Evolutionary conservation across 2,329 filamentous ascomycete genomes (phyloP), one percentile per base, ranked within the genome.

Genomic region (Tolypocladium ophioglossoides): DNA sequence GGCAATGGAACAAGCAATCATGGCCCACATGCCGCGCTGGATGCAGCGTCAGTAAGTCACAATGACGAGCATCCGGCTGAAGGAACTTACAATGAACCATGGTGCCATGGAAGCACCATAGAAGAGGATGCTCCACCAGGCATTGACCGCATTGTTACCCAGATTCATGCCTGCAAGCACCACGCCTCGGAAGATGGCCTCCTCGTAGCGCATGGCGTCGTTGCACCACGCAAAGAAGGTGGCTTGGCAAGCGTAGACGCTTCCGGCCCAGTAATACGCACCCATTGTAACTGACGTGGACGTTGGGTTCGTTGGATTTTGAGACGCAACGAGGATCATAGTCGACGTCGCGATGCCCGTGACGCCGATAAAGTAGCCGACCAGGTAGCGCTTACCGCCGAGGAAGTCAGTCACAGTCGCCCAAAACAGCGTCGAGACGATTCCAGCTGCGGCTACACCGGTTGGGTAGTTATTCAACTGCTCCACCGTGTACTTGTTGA

Each of bases 191-290:
- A 84, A 78, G 48, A 83, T 76, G 22, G 79, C 77, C 56, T 86
- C 80, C 60, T 87, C 79, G 54, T 79, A 78, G 9, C 82, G 75
- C 71, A 86, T 79, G 2, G 82, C 80, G 61, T 88, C 85, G 60
- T 89, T 89, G 24, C 83, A 85, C 85, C 85, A 89, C 0, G 86
- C 85, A 59, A 89, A 89, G 60, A 89, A 88, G 0, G 82, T 86
- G 0, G 86, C 84, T 66, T 89, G 85, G 61, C 85, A 86, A 0
- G 85, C 85, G 59, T 89, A 89, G 0, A 87, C 82, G 4, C 78
- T 73, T 1, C 86, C 86, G 0, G 84, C 82, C 79, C 81, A 85
- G 66, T 87, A 88, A 60, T 87, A 88, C 4, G 84, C 83, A 0
- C 67, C 83, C 57, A 89, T 85, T 0, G 82, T 76, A 1, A 79